Percentiles rank a stretch among this genome's conserved stretches.
Evolutionary conservation across 225 moss, liverwort and hornwort genomes (phyloP).

Genomic region (Sphagnum tenellum): DNA sequence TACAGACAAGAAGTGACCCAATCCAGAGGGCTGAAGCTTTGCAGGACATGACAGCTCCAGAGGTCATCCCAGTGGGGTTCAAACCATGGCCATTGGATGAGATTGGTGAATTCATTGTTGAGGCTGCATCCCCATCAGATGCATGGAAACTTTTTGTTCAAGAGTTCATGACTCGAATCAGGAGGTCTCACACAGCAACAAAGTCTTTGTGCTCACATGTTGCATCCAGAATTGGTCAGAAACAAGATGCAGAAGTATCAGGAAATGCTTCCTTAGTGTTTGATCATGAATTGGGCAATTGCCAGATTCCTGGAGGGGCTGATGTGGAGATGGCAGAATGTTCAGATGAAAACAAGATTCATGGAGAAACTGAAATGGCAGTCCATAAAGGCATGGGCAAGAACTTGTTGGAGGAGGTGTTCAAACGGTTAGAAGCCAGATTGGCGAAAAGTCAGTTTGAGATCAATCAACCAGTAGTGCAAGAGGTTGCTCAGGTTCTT

Average conservation of each 20-base stretch:
- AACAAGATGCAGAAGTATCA: too few species aligned
- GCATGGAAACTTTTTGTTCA: slow-evolving; percentile 37
- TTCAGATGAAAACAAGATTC: too few species aligned
- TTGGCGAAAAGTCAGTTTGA: slow-evolving; percentile 45
- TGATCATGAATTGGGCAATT: too few species aligned
- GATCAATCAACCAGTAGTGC: slow-evolving; percentile 23
- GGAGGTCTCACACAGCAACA: background rate
- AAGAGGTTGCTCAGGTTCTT: slow-evolving; percentile 18
- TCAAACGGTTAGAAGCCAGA: slow-evolving; percentile 16
- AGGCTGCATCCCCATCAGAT: slow-evolving; percentile 25
- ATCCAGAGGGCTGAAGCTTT: too few species aligned
- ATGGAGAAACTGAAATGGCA: too few species aligned
- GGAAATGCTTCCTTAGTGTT: too few species aligned
- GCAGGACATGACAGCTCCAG: too few species aligned
- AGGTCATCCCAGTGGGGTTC: background rate
- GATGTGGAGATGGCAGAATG: too few species aligned
- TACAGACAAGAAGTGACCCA: too few species aligned
- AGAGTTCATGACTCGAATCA: slow-evolving; percentile 21
- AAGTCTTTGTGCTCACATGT: slow-evolving; percentile 22
- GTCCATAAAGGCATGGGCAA: background rate
- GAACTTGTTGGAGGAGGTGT: background rate
- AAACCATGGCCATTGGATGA: slow-evolving; percentile 13
- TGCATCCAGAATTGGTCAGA: background rate
- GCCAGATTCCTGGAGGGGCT: background rate
- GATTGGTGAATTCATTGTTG: slow-evolving; percentile 45